Evolutionary conservation across 2,329 filamentous ascomycete species (phyloP).

Genomic region (Claviceps citrina): DNA sequence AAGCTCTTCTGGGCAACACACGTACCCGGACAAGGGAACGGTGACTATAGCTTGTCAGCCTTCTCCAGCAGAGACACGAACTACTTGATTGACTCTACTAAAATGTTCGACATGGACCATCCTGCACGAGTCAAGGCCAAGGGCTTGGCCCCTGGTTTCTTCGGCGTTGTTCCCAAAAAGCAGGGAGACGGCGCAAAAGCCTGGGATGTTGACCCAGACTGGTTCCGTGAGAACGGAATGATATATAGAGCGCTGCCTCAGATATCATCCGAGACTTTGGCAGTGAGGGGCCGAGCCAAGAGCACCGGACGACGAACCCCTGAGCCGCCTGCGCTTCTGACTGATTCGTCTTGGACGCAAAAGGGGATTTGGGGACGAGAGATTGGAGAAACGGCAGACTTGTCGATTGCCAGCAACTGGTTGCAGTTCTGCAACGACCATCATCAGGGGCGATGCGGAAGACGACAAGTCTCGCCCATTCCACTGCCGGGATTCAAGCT

Average conservation of each 20-base stretch:
- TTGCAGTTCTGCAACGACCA: constrained; percentile 20
- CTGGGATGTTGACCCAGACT: constrained; percentile 18
- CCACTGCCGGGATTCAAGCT: constrained; percentile 19
- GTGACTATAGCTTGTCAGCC: constrained; percentile 18
- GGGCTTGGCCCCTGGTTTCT: constrained; percentile 17
- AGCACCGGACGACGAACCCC: constrained; percentile 4
- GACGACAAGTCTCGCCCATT: constrained; percentile 11
- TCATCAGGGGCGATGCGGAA: constrained; percentile 19
- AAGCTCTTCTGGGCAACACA: constrained; percentile 20
- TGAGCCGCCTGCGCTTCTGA: constrained; percentile 5
- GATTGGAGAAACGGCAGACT: constrained; percentile 15
- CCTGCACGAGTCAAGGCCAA: constrained; percentile 14
- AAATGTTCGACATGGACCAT: constrained; percentile 19
- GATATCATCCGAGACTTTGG: constrained; percentile 9
- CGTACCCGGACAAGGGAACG: constrained; percentile 16
- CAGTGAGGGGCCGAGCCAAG: constrained; percentile 8
- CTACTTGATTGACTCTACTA: constrained; percentile 18
- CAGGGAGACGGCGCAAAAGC: constrained; percentile 14
- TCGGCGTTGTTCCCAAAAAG: constrained; percentile 20
- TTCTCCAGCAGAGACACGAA: constrained; percentile 21
- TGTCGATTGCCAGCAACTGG: constrained; percentile 18
- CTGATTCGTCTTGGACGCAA: constrained; percentile 13
- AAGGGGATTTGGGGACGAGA: constrained; percentile 21
- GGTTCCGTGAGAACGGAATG: constrained; percentile 21
- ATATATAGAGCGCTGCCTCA: constrained; percentile 18